Conservation (phyloP, 257 asterid species). For the Capsicum pubescens region DNA sequence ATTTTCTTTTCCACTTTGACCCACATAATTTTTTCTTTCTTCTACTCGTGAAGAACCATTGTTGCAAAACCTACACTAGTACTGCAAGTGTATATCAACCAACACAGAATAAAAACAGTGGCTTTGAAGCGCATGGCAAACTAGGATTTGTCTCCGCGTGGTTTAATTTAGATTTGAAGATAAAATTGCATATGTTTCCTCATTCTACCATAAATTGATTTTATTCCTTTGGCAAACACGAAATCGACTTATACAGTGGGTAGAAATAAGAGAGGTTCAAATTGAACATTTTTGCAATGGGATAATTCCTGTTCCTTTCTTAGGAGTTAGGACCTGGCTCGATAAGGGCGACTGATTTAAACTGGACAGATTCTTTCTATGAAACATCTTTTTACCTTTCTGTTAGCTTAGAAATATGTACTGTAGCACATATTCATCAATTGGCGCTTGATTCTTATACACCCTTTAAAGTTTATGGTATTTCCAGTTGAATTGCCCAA, state of each 20-base stretch:
- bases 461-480: not conserved
- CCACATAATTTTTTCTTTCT: not conserved
- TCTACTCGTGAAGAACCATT: not conserved
- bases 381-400: not conserved
- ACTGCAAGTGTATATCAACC: not conserved
- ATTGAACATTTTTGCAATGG: not conserved
- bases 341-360: not conserved
- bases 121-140: not conserved
- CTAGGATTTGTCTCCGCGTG: not conserved
- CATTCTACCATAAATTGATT: not conserved
- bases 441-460: not conserved
- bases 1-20: not conserved
- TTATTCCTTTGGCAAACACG: not conserved
- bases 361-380: not conserved
- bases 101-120: not conserved
- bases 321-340: not conserved
- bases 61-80: slow-evolving; percentile 3
- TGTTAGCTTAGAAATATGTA: not conserved
- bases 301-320: not conserved
- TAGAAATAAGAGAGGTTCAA: not conserved
- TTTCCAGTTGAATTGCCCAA: too few species aligned
- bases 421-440: not conserved
- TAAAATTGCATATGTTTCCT: not conserved
- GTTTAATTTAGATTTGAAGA: not conserved
- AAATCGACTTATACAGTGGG: not conserved